A percentile compares a stretch with the other conserved stretches of the same genome.
These are phyloP conservation scores for Gossypioides kirkii DNA, from an alignment of 345 rosid species.

Conservation along the genomic window DNA sequence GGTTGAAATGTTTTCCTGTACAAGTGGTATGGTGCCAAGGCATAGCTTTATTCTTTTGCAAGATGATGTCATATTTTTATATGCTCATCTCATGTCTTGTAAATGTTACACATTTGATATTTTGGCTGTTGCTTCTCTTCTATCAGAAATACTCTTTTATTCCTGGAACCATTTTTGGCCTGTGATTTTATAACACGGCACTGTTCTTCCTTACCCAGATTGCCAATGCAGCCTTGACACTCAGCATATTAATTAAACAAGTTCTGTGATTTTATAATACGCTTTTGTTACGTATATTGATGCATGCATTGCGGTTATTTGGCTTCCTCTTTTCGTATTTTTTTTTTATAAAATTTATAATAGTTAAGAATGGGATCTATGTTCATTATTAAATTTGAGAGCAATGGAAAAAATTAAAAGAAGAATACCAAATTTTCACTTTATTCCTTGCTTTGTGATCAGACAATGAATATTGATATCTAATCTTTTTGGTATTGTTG, in stretches of 20 bases:
- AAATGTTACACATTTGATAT: not conserved
- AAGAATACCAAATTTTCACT: too few species aligned
- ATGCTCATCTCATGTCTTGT: not conserved
- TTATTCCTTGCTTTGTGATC: too few species aligned
- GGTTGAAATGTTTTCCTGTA: slow-evolving; percentile 83
- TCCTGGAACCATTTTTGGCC: not conserved
- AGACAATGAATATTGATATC: too few species aligned
- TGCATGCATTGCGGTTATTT: too few species aligned
- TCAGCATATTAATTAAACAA: slow-evolving; percentile 71
- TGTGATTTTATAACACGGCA: not conserved
- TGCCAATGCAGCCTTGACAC: slow-evolving; percentile 82
- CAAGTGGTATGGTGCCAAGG: slow-evolving; percentile 78
- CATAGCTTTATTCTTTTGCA: slow-evolving; percentile 2
- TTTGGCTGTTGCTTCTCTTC: slow-evolving; percentile 2
- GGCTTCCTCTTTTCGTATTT: too few species aligned
- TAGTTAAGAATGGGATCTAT: too few species aligned
- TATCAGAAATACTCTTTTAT: not conserved
- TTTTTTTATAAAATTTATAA: too few species aligned
- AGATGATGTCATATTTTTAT: not conserved
- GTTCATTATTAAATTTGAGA: too few species aligned
- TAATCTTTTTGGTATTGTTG: too few species aligned
- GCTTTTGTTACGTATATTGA: too few species aligned
- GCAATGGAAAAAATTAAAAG: too few species aligned
- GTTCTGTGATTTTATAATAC: too few species aligned
- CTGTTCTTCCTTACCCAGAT: slow-evolving; percentile 39